Evolutionary conservation across 2,329 filamentous ascomycete species (phyloP).

Genomic region (Claviceps arundinis): DNA sequence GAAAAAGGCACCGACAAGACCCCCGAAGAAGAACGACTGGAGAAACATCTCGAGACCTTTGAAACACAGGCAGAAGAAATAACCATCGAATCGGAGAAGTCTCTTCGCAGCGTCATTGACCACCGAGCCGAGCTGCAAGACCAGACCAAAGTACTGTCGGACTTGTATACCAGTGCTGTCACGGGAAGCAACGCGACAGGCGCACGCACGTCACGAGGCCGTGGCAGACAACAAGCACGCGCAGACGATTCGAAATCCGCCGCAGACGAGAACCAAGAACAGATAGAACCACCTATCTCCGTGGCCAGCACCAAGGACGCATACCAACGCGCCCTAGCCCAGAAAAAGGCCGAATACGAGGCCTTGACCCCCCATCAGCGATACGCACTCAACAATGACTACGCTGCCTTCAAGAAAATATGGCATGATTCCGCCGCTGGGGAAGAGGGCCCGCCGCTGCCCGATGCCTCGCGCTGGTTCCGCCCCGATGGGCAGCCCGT

Average conservation of each 20-base stretch:
- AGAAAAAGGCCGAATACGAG: conserved; percentile 29
- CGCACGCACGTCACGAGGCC: conserved; percentile 7
- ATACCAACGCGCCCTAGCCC: conserved; percentile 22
- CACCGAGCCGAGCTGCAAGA: conserved; percentile 36
- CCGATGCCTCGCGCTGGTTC: conserved; percentile 43
- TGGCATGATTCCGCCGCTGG: conserved; percentile 41
- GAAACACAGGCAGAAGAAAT: conserved; percentile 26
- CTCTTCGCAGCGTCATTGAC: conserved; percentile 37
- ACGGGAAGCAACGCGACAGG: conserved; percentile 6
- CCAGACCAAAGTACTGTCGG: conserved; percentile 25
- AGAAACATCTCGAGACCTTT: conserved; percentile 26
- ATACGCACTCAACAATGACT: conserved; percentile 45
- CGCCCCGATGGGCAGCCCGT: conserved; percentile 30
- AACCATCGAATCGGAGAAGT: conserved; percentile 31
- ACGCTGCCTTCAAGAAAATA: conserved; percentile 43
- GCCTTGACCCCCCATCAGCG: conserved; percentile 28
- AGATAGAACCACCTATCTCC: conserved; percentile 12
- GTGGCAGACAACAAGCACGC: conserved; percentile 5
- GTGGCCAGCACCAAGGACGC: conserved; percentile 17
- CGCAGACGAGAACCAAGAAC: conserved; percentile 5
- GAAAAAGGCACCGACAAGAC: conserved; percentile 23
- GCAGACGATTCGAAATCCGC: conserved; percentile 5
- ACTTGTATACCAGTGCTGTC: conserved; percentile 18
- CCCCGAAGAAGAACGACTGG: conserved; percentile 23
- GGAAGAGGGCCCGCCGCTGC: conserved; percentile 35